Percentiles rank a stretch among this genome's conserved stretches.
These are phyloP conservation scores for Emericellopsis cladophorae DNA, from an alignment of 2,329 filamentous ascomycete genomes.

Conservation along the genomic window DNA sequence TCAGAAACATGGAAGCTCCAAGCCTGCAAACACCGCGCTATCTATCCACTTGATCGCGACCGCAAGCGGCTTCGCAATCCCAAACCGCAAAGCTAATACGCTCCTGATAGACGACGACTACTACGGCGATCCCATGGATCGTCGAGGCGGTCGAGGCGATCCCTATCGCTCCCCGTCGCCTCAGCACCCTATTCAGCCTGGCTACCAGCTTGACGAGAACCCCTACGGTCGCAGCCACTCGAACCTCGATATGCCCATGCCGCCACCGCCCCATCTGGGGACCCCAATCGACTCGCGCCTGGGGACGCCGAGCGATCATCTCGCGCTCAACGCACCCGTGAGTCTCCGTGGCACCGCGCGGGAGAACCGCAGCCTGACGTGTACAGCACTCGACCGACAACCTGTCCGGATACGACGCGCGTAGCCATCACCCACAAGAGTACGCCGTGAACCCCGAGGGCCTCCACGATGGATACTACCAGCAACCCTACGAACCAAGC, in stretches of 20 bases:
- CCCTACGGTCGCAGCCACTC: constrained; percentile 39
- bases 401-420: constrained; percentile 30
- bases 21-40: no score
- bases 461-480: constrained; percentile 81
- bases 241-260: constrained; percentile 15
- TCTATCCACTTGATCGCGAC: no score
- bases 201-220: constrained; percentile 74
- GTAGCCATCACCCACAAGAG: constrained; percentile 40
- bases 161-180: constrained; percentile 63
- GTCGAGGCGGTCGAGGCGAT: constrained; percentile 22
- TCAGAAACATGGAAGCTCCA: no score
- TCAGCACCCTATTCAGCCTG: constrained; percentile 54
- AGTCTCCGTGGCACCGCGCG: constrained; percentile 19
- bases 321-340: constrained; percentile 77
- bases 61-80: background rate
- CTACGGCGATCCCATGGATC: constrained; percentile 48
- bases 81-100: background rate
- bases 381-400: constrained; percentile 39
- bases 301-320: constrained; percentile 56
- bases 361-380: background rate
- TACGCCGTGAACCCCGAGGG: constrained; percentile 72
- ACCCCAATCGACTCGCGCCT: constrained; percentile 18
- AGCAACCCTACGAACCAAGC: constrained; percentile 65
- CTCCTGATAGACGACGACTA: constrained; percentile 41
- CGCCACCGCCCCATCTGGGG: constrained; percentile 4